Base-by-base conservation (phyloP, 2,329 filamentous ascomycete genomes). In the Malbranchea zuffiana region DNA sequence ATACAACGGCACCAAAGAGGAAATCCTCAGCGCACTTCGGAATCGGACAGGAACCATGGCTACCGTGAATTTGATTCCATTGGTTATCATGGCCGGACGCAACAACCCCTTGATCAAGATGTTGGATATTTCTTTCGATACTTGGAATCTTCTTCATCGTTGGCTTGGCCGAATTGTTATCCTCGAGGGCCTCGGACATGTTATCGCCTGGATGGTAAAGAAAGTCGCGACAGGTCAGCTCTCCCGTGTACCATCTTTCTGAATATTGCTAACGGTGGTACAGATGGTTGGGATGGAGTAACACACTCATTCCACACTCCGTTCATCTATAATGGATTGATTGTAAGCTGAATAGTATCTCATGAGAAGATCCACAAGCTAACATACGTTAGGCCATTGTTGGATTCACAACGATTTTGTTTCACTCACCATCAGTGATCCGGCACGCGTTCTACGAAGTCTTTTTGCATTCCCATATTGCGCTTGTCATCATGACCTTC, bases 371-470 rank as follows among this genome's bases (percentile, higher is more conserved):
- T 37, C 42, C 49, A 25, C 50, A 32, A 38, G 19, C 26, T 43
- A 32, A 43, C 35, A 17, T 5, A n/a, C 24, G 16, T 12, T 25
- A 61, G 60, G 53, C 55, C 39, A 49, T 51, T n/a, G 56, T 73
- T 32, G 69, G 73, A 24, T 72, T 94, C 54, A 49, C 74, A 26
- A 55, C 82, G 29, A 67, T 96, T 30, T 53, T 82, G 37, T 51
- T 93, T 35, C 66, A 80, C 18, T 80, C 85, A 6, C 65, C 82
- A 37, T 88, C 85, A 2, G 80, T 86, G 0, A 55, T 98, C 35
- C 79, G 90, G 43, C 88, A 95, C 59, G 86, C 87, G 25, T 95
- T 94, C 57, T 98, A 98, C 65, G 90, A 98, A 64, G 92, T 85
- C 1, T 98, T 98, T 64, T 72, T 96, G 50, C 84, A 82, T 55